Conservation (phyloP, 2,329 filamentous ascomycete species). For the Byssochlamys sp. region DNA sequence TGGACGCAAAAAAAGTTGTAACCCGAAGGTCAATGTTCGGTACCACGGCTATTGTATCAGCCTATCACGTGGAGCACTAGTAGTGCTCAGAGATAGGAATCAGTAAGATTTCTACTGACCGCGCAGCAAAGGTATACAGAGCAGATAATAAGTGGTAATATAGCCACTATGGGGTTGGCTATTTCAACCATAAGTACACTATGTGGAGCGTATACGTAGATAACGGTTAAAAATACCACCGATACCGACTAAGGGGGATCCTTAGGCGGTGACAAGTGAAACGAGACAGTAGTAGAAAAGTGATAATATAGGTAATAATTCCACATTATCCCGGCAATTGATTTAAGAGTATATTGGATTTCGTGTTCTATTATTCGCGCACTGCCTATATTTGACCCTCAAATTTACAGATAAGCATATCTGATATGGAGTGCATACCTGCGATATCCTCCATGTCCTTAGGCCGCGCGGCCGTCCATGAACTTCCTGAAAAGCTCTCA, state of each 20-base stretch:
- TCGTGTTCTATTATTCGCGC: background rate
- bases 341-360: background rate
- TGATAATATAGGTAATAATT: background rate
- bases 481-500: constrained; percentile 55
- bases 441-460: constrained; percentile 67
- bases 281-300: background rate
- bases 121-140: background rate
- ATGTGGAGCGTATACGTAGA: background rate
- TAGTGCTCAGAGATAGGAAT: background rate
- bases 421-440: constrained; percentile 24
- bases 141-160: background rate
- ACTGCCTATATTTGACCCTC: background rate
- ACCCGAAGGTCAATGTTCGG: background rate
- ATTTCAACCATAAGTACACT: background rate
- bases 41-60: background rate
- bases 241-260: background rate
- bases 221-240: background rate
- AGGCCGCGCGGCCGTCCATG: constrained; percentile 60
- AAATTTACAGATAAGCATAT: background rate
- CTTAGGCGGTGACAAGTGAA: background rate
- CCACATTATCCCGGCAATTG: background rate
- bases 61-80: background rate
- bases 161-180: background rate
- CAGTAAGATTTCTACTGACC: background rate
- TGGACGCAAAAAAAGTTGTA: background rate